Percentiles rank a stretch among this genome's conserved stretches.
Conservation (phyloP, 2,329 filamentous ascomycete species). For the Fusarium sp. region DNA sequence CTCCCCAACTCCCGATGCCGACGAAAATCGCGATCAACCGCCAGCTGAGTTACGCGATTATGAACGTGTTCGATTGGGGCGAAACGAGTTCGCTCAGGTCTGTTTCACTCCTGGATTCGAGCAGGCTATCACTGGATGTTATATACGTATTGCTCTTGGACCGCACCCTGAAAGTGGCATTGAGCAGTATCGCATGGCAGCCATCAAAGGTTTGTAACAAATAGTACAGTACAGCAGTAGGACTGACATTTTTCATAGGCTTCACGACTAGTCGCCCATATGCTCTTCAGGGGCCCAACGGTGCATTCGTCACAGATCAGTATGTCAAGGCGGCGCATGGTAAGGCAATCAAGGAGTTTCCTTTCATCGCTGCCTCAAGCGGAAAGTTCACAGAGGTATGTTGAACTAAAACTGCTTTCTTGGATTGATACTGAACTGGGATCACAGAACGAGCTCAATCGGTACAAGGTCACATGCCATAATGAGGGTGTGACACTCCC, state of each 20-base stretch:
- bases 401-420: not conserved
- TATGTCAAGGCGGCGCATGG: conserved; percentile 86
- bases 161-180: conserved; percentile 76
- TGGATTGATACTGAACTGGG: conserved; percentile 34
- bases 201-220: conserved; percentile 77
- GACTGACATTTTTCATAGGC: conserved; percentile 59
- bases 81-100: conserved; percentile 86
- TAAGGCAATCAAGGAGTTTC: conserved; percentile 83
- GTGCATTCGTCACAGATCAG: conserved; percentile 83
- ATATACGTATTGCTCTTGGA: conserved; percentile 84
- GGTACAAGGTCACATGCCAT: conserved; percentile 79
- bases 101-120: conserved; percentile 96
- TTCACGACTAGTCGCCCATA: conserved; percentile 85
- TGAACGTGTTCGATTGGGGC: conserved; percentile 83
- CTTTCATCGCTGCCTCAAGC: conserved; percentile 91
- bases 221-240: not conserved
- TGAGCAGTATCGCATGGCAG: conserved; percentile 86
- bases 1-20: conserved; percentile 67
- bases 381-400: conserved; percentile 82
- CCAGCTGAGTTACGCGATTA: conserved; percentile 82
- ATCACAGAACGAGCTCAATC: conserved; percentile 76
- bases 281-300: conserved; percentile 80
- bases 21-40: conserved; percentile 74
- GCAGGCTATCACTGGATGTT: conserved; percentile 82
- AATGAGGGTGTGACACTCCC: conserved; percentile 79